Evolutionary conservation across 345 rosid species (phyloP).

Genomic region (Syzygium oleosum): DNA sequence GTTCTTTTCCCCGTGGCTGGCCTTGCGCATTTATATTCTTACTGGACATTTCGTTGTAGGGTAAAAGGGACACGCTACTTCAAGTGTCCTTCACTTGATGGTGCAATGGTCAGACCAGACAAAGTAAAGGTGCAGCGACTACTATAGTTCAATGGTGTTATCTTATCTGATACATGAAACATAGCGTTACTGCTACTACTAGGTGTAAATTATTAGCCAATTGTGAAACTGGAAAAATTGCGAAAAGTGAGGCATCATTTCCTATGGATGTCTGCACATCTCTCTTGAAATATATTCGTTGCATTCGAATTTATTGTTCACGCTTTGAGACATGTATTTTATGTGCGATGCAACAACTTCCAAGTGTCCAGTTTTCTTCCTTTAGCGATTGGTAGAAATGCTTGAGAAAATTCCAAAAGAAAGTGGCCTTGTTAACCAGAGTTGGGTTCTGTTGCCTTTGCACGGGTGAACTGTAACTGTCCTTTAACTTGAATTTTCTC

Average conservation of each 20-base stretch:
- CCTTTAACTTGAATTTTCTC: background rate
- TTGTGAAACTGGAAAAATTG: background rate
- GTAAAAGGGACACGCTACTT: conserved; percentile 70
- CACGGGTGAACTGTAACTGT: background rate
- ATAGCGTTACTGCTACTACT: background rate
- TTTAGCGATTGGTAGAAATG: background rate
- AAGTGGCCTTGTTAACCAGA: background rate
- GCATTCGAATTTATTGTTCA: background rate
- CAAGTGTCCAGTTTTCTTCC: background rate
- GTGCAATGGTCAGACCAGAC: conserved; percentile 78
- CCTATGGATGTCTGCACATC: background rate
- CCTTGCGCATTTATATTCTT: background rate
- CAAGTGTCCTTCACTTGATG: conserved; percentile 63
- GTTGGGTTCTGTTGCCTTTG: background rate
- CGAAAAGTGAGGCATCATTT: background rate
- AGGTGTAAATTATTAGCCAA: background rate
- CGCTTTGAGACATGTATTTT: background rate
- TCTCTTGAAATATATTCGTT: background rate
- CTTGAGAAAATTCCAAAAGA: background rate
- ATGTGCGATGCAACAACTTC: background rate
- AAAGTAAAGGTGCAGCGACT: conserved; percentile 62
- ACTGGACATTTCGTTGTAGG: conserved; percentile 16
- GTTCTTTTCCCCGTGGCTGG: background rate
- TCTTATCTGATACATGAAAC: background rate
- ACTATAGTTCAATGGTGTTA: background rate